Conservation (phyloP, 495 filamentous ascomycete genomes). For the Talaromyces liani region DNA sequence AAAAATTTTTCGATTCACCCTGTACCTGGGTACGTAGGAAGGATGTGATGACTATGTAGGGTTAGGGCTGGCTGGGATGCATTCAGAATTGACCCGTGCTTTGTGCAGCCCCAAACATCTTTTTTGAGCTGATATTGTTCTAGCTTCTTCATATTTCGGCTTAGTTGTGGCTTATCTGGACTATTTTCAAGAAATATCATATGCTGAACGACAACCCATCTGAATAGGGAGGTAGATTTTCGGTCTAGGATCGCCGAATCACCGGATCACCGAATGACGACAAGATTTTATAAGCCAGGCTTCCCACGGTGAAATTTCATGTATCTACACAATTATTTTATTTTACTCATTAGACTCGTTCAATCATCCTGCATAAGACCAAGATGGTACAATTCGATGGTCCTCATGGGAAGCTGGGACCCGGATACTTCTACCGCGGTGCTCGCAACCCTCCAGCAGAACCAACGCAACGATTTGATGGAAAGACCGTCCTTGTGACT, state of each 20-base stretch:
- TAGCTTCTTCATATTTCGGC: too few relatives aligned
- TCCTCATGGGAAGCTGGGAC: background rate
- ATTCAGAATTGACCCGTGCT: too few relatives aligned
- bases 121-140: background rate
- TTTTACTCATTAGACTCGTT: background rate
- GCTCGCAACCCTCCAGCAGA: slow-evolving; percentile 12
- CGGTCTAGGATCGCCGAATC: background rate
- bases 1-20: too few relatives aligned
- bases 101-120: too few relatives aligned
- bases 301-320: background rate
- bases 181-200: too few relatives aligned
- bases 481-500: slow-evolving; percentile 17
- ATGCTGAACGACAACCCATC: background rate
- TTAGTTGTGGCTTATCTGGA: too few relatives aligned
- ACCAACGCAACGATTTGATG: slow-evolving; percentile 13
- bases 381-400: slow-evolving; percentile 6
- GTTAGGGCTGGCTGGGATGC: too few relatives aligned
- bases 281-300: background rate
- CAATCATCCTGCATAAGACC: background rate
- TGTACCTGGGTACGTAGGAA: too few relatives aligned
- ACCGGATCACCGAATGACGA: slow-evolving; percentile 3
- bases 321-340: background rate
- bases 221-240: background rate
- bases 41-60: too few relatives aligned
- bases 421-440: slow-evolving; percentile 13